Evolutionary conservation across 176 grass and related monocot species (phyloP), one percentile per base, ranked within the genome.

Genomic region (Musa beccarii): DNA sequence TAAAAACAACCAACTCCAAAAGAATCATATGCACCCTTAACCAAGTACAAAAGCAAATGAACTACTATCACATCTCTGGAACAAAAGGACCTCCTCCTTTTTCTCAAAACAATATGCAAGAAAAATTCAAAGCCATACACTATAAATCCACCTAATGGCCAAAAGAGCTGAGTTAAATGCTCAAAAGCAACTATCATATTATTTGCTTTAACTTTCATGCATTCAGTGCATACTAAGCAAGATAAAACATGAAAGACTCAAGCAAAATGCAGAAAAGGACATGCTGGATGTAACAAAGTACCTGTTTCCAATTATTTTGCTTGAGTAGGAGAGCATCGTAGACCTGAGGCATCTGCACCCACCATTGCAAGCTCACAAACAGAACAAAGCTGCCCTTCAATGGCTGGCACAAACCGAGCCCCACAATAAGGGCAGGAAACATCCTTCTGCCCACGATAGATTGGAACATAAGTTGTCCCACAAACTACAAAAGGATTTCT

Each of bases 401-500:
- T 72, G 8, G 82, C 52, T 10, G 86, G 90, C 57, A 91, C 86
- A 59, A 94, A 99, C 59, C 80, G 78, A 73, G 84, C 85, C 34
- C 74, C 75, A n/a, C 95, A 99, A 75, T 99, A 99, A 0, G 95
- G 90, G 76, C 95, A 99, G 34, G 88, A 87, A 50, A 99, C 71
- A 56, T 91, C 95, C 84, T 89, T 99, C 81, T 99, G 95, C 52
- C 95, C 95, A 52, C 95, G 90, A 81, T 98, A 98, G 54, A 98
- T 98, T 3, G 90, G 95, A 79, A 91, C 88, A 51, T 74, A 87
- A 4, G 90, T 98, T 20, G 88, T 54, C 52, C 95, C 95, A 53
- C 95, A 98, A 51, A 98, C 90, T 49, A 98, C 86, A 54, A 98
- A 98, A 13, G 95, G 95, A 69, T 98, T 98, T 78, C 95, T 94